Conservation (phyloP, 257 asterid species). For the Solanum chilense region DNA sequence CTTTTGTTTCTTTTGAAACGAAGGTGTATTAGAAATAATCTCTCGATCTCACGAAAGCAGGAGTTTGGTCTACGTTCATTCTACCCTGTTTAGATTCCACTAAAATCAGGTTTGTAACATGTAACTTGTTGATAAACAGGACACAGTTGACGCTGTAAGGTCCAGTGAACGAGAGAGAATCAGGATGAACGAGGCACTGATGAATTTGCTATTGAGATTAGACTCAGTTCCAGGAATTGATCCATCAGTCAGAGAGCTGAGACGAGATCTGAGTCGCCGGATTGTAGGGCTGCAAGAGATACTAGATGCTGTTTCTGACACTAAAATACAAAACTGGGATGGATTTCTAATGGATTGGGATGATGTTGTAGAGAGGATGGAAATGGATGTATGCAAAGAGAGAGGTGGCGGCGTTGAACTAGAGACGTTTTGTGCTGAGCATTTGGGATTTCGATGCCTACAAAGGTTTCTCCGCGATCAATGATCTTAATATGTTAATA, state of each 20-base stretch:
- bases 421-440: conserved; percentile 85
- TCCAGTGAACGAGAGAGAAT: conserved; percentile 54
- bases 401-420: conserved; percentile 63
- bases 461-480: conserved; percentile 91
- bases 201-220: conserved; percentile 54
- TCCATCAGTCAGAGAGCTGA: conserved; percentile 70
- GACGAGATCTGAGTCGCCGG: conserved; percentile 78
- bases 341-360: conserved; percentile 81
- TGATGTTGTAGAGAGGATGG: conserved; percentile 52
- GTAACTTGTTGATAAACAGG: conserved; percentile 30
- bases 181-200: conserved; percentile 72
- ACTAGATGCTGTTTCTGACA: conserved; percentile 68
- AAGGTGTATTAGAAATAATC: background rate
- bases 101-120: background rate
- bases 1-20: background rate
- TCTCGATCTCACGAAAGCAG: background rate
- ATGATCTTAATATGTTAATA: background rate
- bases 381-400: conserved; percentile 53
- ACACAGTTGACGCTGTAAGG: conserved; percentile 91
- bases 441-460: conserved; percentile 80
- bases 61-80: background rate
- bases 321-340: conserved; percentile 60
- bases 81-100: background rate
- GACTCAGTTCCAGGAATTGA: conserved; percentile 94
- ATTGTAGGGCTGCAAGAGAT: conserved; percentile 94